A percentile compares a stretch with the other conserved stretches of the same genome.
These are phyloP conservation scores for Vitis labrusca DNA, from an alignment of 164 flowering plant genomes.

Conservation along the genomic window DNA sequence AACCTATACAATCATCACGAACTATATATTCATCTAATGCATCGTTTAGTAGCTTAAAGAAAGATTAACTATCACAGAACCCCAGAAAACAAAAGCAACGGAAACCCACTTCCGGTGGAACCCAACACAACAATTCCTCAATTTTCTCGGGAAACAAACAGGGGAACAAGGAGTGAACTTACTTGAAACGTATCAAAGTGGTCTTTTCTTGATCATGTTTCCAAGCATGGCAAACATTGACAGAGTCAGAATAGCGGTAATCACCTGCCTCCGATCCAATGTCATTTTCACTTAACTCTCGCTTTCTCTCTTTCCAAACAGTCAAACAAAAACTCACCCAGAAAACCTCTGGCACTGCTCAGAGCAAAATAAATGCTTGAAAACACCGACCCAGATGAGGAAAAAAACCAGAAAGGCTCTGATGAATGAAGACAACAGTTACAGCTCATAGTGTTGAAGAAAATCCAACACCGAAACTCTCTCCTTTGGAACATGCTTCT, in stretches of 20 bases:
- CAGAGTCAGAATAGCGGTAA: conserved; percentile 8
- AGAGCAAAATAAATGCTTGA: neutral
- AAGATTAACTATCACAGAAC: no score
- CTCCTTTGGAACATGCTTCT: no score
- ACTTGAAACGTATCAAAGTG: conserved; percentile 5
- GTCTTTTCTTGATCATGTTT: conserved; percentile 11
- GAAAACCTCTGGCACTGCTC: neutral
- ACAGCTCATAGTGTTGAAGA: no score
- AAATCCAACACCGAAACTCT: no score
- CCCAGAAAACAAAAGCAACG: neutral
- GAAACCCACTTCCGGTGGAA: neutral
- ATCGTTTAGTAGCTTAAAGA: no score
- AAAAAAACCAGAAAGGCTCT: no score
- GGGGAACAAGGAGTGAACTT: neutral
- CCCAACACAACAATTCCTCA: neutral
- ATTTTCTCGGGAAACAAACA: neutral
- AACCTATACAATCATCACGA: no score
- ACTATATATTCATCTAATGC: no score
- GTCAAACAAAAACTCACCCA: neutral
- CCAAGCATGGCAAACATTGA: conserved; percentile 14
- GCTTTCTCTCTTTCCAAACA: neutral
- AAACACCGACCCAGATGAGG: neutral
- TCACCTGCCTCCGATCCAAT: conserved; percentile 8
- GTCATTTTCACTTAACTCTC: neutral
- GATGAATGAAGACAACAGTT: no score